Percentiles rank a stretch among this genome's conserved stretches.
These are phyloP conservation scores for Saprolegnia parasitica DNA, from an alignment of 352 stramenopile genomes.

Conservation along the genomic window DNA sequence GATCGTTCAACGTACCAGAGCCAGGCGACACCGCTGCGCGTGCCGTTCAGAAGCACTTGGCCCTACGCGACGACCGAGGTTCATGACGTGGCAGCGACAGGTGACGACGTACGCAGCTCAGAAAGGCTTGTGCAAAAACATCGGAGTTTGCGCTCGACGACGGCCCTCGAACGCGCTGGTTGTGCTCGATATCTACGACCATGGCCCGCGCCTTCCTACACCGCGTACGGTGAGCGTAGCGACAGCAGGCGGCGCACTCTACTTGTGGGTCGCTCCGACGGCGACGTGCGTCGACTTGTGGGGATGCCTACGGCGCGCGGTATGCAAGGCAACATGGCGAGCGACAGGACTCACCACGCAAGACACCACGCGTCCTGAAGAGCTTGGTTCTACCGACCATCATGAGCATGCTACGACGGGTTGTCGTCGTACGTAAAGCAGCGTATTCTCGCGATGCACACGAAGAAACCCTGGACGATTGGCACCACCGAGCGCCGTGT, in stretches of 20 bases:
- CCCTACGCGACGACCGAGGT: neutral
- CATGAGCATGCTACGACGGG: neutral
- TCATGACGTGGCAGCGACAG: neutral
- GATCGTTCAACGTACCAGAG: slow-evolving; percentile 4
- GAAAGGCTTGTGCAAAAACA: slow-evolving; percentile 25
- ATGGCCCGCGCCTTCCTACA: neutral
- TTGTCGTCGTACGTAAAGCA: slow-evolving; percentile 3
- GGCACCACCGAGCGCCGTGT: slow-evolving; percentile 14
- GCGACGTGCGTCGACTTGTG: neutral
- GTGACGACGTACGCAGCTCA: neutral
- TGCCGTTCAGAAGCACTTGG: slow-evolving; percentile 21
- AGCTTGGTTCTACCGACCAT: neutral
- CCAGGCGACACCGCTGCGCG: slow-evolving; percentile 21
- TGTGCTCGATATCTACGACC: slow-evolving; percentile 10
- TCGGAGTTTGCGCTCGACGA: neutral
- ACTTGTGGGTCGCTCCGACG: slow-evolving; percentile 5
- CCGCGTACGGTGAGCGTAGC: no score
- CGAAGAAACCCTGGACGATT: slow-evolving; percentile 6
- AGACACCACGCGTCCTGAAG: slow-evolving; percentile 12
- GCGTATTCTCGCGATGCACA: neutral
- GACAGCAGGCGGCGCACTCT: neutral
- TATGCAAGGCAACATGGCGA: neutral
- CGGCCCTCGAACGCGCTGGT: neutral
- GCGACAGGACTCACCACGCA: slow-evolving; percentile 6
- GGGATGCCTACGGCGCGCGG: slow-evolving; percentile 3